Conservation (phyloP, 805 yeast species). For the Cyberlindnera mycetangii region DNA sequence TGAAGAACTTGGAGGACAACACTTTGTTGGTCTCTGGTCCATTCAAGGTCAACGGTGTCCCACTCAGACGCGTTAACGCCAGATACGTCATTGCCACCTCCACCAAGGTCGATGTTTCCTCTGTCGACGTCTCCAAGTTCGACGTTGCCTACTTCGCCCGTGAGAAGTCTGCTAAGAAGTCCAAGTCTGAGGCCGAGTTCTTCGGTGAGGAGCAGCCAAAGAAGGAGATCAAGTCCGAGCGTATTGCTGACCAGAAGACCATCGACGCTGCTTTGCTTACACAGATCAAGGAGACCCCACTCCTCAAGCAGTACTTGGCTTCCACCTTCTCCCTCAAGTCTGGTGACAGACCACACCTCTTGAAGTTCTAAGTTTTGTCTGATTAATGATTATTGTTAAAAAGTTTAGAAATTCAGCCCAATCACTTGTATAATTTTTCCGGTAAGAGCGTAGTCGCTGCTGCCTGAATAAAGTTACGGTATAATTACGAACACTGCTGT, state of each 20-base stretch:
- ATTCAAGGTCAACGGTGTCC: conserved; percentile 99
- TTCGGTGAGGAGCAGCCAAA: conserved; percentile 72
- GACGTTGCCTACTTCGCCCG: conserved; percentile 94
- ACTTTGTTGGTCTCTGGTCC: conserved; percentile 97
- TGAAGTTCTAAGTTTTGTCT: conserved; percentile 72
- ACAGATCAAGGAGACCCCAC: conserved; percentile 96
- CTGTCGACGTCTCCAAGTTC: conserved; percentile 87
- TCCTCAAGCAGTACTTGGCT: conserved; percentile 94
- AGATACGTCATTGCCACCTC: conserved; percentile 99
- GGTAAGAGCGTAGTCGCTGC: conserved; percentile 21
- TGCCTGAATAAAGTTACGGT: conserved; percentile 15
- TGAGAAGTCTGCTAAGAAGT: conserved; percentile 80
- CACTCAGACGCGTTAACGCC: conserved; percentile 98
- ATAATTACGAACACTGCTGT: conserved; percentile 4
- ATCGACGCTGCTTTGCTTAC: conserved; percentile 91
- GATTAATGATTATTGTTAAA: conserved; percentile 11
- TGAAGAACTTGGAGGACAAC: conserved; percentile 96
- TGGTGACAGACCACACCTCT: conserved; percentile 98
- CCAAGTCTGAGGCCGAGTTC: conserved; percentile 90
- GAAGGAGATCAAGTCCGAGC: conserved; percentile 88
- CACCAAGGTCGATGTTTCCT: conserved; percentile 77
- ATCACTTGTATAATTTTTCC: conserved; percentile 25
- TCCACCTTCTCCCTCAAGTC: conserved; percentile 93
- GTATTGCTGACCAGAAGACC: conserved; percentile 94
- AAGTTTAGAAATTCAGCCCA: conserved; percentile 3